Evolutionary conservation across 371 early-diverging fungal genomes (phyloP).

Genomic region (Saksenaea oblongispora): DNA sequence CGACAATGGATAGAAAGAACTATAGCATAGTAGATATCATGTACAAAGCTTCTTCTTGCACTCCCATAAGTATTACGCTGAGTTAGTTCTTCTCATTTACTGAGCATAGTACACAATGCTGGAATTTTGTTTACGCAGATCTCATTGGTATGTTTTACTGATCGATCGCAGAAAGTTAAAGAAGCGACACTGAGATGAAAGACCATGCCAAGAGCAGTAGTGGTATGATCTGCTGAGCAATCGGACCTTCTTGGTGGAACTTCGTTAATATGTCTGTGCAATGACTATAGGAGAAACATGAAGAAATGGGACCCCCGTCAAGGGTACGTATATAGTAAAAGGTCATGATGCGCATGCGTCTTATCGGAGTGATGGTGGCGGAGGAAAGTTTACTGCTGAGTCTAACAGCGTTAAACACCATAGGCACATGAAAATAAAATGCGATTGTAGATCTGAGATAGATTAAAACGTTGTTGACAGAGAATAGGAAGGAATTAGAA

Average conservation of each 20-base stretch:
- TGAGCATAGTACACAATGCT: not conserved
- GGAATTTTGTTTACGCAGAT: not conserved
- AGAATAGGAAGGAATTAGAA: too few relatives aligned
- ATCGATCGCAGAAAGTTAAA: not conserved
- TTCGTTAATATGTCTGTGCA: not conserved
- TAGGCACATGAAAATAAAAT: too few relatives aligned
- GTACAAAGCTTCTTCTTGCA: too few relatives aligned
- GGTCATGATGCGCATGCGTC: not conserved
- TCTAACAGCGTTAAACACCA: too few relatives aligned
- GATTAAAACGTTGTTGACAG: too few relatives aligned
- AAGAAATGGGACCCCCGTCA: not conserved
- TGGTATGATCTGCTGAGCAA: not conserved
- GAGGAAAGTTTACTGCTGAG: not conserved
- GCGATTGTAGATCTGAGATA: too few relatives aligned
- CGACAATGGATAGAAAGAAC: too few relatives aligned
- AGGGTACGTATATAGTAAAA: not conserved
- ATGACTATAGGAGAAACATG: not conserved
- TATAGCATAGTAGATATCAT: too few relatives aligned
- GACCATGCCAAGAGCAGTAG: too few relatives aligned
- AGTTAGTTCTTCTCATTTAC: too few relatives aligned
- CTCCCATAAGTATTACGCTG: too few relatives aligned
- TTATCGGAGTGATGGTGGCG: slow-evolving; percentile 1
- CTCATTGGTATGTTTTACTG: not conserved
- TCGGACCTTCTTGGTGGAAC: not conserved
- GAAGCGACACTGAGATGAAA: not conserved